A percentile compares a stretch with the other conserved stretches of the same genome.
Conservation (phyloP, 768 basidiomycete genomes). For the Chiua virens region DNA sequence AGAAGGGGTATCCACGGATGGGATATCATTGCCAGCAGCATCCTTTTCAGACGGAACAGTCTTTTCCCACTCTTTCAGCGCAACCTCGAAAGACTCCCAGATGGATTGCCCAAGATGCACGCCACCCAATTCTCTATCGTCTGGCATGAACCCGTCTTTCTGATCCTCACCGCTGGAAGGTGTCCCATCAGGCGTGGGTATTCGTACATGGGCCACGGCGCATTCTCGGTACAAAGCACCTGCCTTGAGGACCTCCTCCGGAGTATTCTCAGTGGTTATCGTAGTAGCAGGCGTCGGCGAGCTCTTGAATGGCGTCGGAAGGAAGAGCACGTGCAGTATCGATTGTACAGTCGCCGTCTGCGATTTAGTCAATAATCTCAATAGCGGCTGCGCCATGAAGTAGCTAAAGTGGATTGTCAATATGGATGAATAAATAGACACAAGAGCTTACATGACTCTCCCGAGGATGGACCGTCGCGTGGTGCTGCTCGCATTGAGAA, state of each 20-base stretch:
- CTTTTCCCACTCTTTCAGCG: constrained; percentile 66
- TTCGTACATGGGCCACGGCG: constrained; percentile 52
- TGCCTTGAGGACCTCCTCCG: constrained; percentile 71
- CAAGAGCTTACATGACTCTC: constrained; percentile 46
- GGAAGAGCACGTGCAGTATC: constrained; percentile 78
- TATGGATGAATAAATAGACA: background rate
- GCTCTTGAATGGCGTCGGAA: constrained; percentile 76
- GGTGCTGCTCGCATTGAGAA: constrained; percentile 28
- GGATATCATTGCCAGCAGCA: constrained; percentile 20
- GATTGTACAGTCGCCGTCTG: constrained; percentile 65
- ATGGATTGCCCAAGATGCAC: constrained; percentile 64
- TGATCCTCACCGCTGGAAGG: constrained; percentile 26
- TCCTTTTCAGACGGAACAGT: constrained; percentile 21
- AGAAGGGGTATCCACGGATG: constrained; percentile 23
- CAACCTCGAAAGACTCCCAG: constrained; percentile 75
- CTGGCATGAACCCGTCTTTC: constrained; percentile 40
- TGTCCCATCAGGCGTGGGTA: constrained; percentile 31
- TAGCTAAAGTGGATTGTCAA: constrained; percentile 47
- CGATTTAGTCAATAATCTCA: constrained; percentile 70
- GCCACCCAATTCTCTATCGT: constrained; percentile 73
- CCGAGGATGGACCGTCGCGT: constrained; percentile 43
- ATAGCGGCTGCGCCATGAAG: constrained; percentile 60
- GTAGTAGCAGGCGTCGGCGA: constrained; percentile 24
- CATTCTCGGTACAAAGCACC: constrained; percentile 80
- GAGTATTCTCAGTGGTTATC: constrained; percentile 17